Evolutionary conservation across 768 basidiomycete genomes (phyloP), one percentile per base, ranked within the genome.

Genomic region (Vararia minispora): DNA sequence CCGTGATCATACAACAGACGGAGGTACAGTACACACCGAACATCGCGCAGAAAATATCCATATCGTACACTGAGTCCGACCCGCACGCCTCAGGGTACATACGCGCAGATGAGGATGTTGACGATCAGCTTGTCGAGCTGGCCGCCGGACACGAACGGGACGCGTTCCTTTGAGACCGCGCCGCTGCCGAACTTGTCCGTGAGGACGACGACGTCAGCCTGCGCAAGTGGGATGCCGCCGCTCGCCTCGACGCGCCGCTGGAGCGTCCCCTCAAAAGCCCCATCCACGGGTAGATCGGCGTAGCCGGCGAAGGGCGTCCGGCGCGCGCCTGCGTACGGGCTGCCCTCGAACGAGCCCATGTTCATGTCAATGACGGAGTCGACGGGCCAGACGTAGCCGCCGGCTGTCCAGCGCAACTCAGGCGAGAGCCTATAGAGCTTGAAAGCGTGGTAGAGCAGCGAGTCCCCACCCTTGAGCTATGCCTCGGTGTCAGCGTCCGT

Each of bases 331-430:
- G 25, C 51, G 33, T 48, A 47, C 2, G 55, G 51, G 35, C 39
- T 52, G 16, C 61, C 58, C 6, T 47, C 44, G 40, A 64, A 57
- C 27, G 76, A 72, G 36, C 62, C 62, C 27, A 65, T 65, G 39
- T 45, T 41, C 23, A 72, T 68, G 50, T 86, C 80, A 14, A 86
- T 77, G 0, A 72, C 69, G 35, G 72, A 71, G 49, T 82, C 79
- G 18, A 73, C 64, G 0, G 83, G 76, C 85, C 86, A 88, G 44
- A 88, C 66, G 54, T 80, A 86, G 14, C 83, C 83, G 2, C 83
- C 84, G 23, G 86, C 85, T 13, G 77, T 74, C 79, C 82, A 88
- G 42, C 80, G 80, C 1, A 88, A 66, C 43, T 80, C 80, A 0
- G 82, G 80, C 1, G 61, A 56, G 32, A 88, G 72, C 43, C 85